Conservation (phyloP, 2,329 filamentous ascomycete genomes). For the Beauveria australis region DNA sequence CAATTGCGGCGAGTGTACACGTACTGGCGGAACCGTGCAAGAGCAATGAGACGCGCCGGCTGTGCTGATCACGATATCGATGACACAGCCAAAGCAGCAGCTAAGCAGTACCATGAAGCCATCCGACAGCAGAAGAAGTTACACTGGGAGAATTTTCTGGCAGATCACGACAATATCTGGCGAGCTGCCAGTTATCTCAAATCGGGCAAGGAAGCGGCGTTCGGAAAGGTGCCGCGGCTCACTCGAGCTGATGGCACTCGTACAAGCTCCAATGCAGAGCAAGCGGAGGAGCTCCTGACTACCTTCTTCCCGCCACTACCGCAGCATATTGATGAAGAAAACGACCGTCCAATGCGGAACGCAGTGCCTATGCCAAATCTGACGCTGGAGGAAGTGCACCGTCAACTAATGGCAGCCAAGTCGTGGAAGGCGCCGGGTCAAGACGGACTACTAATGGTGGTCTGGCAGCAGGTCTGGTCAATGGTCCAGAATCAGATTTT, state of each 20-base stretch:
- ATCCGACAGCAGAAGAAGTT: slow-evolving; percentile 16
- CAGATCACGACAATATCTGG: slow-evolving; percentile 21
- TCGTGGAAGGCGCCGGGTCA: too few relatives aligned
- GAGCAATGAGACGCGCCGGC: slow-evolving; percentile 14
- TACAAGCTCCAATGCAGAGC: too few relatives aligned
- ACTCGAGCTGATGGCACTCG: slow-evolving; percentile 15
- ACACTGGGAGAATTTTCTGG: slow-evolving; percentile 21
- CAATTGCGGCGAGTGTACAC: slow-evolving; percentile 20
- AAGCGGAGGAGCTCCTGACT: too few relatives aligned
- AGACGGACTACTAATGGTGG: too few relatives aligned
- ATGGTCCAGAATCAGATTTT: too few relatives aligned
- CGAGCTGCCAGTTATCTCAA: slow-evolving; percentile 22
- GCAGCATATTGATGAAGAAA: too few relatives aligned
- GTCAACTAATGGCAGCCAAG: too few relatives aligned
- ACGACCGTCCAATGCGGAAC: too few relatives aligned
- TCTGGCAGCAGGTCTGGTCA: too few relatives aligned
- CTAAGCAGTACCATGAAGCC: slow-evolving; percentile 18
- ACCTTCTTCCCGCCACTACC: too few relatives aligned
- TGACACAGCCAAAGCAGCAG: slow-evolving; percentile 15
- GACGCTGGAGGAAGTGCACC: too few relatives aligned
- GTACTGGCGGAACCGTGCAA: slow-evolving; percentile 21
- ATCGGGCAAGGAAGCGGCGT: slow-evolving; percentile 15
- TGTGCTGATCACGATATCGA: slow-evolving; percentile 13
- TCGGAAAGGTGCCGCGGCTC: slow-evolving; percentile 18
- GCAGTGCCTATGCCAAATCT: too few relatives aligned